Evolutionary conservation across 768 basidiomycete genomes (phyloP), one percentile per base, ranked within the genome.

Genomic region (Flagelloscypha sp.): DNA sequence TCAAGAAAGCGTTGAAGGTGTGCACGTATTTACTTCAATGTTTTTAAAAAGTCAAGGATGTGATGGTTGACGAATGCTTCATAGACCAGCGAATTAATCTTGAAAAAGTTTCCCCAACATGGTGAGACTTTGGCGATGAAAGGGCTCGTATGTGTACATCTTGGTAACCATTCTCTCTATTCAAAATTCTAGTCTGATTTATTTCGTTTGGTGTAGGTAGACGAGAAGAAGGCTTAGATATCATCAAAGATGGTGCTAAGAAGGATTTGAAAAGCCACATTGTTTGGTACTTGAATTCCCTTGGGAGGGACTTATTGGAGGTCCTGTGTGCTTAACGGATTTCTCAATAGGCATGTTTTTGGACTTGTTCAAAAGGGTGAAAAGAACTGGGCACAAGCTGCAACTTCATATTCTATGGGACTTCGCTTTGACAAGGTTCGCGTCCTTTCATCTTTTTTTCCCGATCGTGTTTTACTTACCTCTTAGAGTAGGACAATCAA

Each of bases 111-210:
- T 50, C 92, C 95, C 0, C 81, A 94, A 27, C 92, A 99, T 69
- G 95, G 94, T 50, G 93, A 94, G 89, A 93, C 94, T 18, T 58
- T 93, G 54, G 90, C 87, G 55, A 92, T 99, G 87, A 95, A 94
- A 54, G 94, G 94, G 1, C 77, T 98, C 32, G 68, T 95, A 35
- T 63, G 82, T 48, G 80, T 78, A 20, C 84, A 84, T 52, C n/a
- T n/a, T n/a, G n/a, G n/a, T n/a, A n/a, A n/a, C n/a, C n/a, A n/a
- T n/a, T n/a, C n/a, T n/a, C n/a, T n/a, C n/a, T n/a, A n/a, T n/a
- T n/a, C n/a, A n/a, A n/a, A n/a, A n/a, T n/a, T n/a, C n/a, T n/a
- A n/a, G n/a, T n/a, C n/a, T n/a, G n/a, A n/a, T n/a, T n/a, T n/a
- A n/a, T n/a, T n/a, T n/a, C n/a, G n/a, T n/a, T n/a, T n/a, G n/a